Percentiles rank a stretch among this genome's conserved stretches.
phyloP scores from a whole-genome alignment of 768 basidiomycete genomes.

The Mycena belliarum region DNA sequence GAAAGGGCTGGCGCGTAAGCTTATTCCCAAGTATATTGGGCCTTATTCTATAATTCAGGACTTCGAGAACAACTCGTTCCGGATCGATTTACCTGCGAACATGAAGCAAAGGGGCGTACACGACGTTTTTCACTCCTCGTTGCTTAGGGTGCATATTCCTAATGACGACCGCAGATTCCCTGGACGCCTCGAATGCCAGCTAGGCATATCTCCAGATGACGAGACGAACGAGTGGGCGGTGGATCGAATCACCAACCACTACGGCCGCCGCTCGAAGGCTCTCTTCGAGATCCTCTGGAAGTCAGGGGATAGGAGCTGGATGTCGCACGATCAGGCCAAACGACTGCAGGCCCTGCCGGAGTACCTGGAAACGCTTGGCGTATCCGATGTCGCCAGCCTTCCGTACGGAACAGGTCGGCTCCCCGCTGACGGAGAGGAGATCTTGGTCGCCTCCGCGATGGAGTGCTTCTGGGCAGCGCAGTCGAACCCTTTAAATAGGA shows the following conservation, averaged over 20 bases:
- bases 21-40: conserved; percentile 33
- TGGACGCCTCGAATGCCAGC: neutral
- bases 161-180: conserved; percentile 32
- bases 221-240: conserved; percentile 25
- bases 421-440: neutral
- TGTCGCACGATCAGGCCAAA: conserved; percentile 25
- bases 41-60: conserved; percentile 26
- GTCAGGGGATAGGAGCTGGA: conserved; percentile 34
- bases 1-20: conserved; percentile 28
- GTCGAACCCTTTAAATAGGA: neutral
- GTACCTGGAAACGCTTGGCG: conserved; percentile 21
- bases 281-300: conserved; percentile 32
- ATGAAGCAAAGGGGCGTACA: conserved; percentile 22
- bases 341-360: conserved; percentile 23
- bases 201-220: neutral
- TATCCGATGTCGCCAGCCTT: neutral
- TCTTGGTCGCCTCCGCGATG: neutral
- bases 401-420: neutral
- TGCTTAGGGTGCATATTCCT: conserved; percentile 29
- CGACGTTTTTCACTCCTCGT: conserved; percentile 25
- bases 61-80: conserved; percentile 17
- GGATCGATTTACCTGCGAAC: conserved; percentile 17
- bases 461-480: neutral
- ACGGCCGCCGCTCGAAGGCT: conserved; percentile 17
- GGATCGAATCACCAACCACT: conserved; percentile 27